Percentiles rank a stretch among this genome's conserved stretches.
These are phyloP conservation scores for Trichoderma simmonsii DNA, from an alignment of 2,329 filamentous ascomycete species.

Conservation along the genomic window DNA sequence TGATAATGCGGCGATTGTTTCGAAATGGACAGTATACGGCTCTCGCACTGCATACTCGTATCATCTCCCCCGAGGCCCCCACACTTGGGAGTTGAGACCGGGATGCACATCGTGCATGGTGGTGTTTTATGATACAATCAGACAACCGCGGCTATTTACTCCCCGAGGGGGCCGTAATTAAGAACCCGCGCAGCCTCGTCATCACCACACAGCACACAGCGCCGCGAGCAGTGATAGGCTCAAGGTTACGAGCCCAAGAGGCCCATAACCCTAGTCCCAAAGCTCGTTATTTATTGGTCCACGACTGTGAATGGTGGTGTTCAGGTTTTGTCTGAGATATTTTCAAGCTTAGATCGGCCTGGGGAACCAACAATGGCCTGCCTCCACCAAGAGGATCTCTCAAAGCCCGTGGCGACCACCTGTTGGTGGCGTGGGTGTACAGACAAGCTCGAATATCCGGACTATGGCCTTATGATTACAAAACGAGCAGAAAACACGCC, in stretches of 20 bases:
- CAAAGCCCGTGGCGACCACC: background rate
- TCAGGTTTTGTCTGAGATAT: background rate
- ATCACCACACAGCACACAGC: background rate
- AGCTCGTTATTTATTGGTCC: constrained; percentile 1
- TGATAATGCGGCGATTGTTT: background rate
- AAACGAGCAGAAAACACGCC: background rate
- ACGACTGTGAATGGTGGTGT: background rate
- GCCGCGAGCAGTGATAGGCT: background rate
- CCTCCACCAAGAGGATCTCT: background rate
- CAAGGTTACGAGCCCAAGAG: background rate
- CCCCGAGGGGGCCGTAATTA: background rate
- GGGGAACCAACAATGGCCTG: background rate
- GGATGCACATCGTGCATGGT: background rate
- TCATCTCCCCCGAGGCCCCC: background rate
- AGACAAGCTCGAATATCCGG: background rate
- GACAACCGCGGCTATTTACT: background rate
- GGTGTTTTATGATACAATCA: background rate
- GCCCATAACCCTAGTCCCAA: background rate
- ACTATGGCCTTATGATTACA: background rate
- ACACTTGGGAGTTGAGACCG: background rate
- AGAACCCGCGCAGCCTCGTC: background rate
- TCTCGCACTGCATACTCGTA: background rate
- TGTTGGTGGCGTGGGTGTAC: constrained; percentile 1
- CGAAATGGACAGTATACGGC: background rate
- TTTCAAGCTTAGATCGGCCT: background rate